Evolutionary conservation across 495 filamentous ascomycete genomes (phyloP).

Genomic region (Xylaria venustula): DNA sequence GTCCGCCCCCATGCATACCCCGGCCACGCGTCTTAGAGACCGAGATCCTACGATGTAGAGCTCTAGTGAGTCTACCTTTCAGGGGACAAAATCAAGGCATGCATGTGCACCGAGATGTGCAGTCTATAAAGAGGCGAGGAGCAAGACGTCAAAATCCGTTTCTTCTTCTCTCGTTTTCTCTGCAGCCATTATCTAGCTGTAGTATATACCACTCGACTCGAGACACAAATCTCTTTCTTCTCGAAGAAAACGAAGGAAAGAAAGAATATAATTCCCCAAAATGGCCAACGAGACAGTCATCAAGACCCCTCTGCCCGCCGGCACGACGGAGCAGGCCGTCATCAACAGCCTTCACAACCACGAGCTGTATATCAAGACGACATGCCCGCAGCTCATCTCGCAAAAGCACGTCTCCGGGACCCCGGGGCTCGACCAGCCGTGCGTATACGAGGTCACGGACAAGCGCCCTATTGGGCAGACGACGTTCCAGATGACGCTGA

Average conservation of each 20-base stretch:
- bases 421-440: slow-evolving; percentile 11
- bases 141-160: not conserved
- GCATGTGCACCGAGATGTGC: not conserved
- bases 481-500: slow-evolving; percentile 38
- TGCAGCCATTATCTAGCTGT: not conserved
- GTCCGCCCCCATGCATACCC: not conserved
- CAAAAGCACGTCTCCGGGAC: slow-evolving; percentile 18
- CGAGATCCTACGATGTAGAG: not conserved
- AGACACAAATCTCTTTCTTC: too few species aligned
- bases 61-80: not conserved
- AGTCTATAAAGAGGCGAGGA: not conserved
- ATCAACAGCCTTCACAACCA: slow-evolving; percentile 61
- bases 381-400: slow-evolving; percentile 33
- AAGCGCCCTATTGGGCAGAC: slow-evolving; percentile 39
- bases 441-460: slow-evolving; percentile 22
- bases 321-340: slow-evolving; percentile 52
- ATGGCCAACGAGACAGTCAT: slow-evolving; percentile 20
- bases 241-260: too few species aligned
- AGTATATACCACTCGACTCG: not conserved
- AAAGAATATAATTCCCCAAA: not conserved
- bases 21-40: not conserved
- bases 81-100: not conserved
- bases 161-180: not conserved
- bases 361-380: slow-evolving; percentile 38
- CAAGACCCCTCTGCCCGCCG: slow-evolving; percentile 57